These are phyloP conservation scores for Typha latifolia DNA, from an alignment of 176 grass and related monocot species.

Conservation along the genomic window DNA sequence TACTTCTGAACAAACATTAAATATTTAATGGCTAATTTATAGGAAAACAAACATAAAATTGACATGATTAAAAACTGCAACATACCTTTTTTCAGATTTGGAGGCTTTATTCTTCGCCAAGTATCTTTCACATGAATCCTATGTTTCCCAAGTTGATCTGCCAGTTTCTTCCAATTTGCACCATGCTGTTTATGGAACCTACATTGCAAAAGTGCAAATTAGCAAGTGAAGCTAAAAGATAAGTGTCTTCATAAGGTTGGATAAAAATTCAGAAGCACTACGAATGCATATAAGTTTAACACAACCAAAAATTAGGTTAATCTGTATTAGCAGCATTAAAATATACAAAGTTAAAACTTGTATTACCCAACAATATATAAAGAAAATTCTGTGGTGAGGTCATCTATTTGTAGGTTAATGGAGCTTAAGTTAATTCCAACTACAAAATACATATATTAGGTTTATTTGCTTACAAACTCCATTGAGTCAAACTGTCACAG, in stretches of 20 bases:
- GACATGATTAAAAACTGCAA: neutral
- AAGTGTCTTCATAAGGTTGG: neutral
- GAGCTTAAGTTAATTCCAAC: no score
- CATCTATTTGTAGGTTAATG: no score
- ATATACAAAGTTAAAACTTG: no score
- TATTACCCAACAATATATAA: no score
- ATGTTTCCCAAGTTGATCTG: conserved; percentile 39
- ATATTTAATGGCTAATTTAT: conserved; percentile 1
- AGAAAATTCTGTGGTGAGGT: no score
- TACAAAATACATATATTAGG: no score
- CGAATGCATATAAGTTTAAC: neutral
- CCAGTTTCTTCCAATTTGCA: conserved; percentile 37
- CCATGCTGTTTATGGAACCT: conserved; percentile 52
- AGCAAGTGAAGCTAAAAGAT: conserved; percentile 8
- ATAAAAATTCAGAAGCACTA: neutral
- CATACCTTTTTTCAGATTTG: conserved; percentile 43
- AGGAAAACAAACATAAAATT: conserved; percentile 9
- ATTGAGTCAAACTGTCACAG: no score
- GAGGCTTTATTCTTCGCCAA: conserved; percentile 53
- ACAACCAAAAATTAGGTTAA: conserved; percentile 14
- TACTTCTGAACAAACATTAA: no score
- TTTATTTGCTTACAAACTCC: no score
- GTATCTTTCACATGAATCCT: conserved; percentile 61
- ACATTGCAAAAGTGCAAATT: conserved; percentile 22
- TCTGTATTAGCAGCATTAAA: neutral